Base-by-base conservation (phyloP, 1,284 basidiomycete species). In the Porogramme epimiltina region DNA sequence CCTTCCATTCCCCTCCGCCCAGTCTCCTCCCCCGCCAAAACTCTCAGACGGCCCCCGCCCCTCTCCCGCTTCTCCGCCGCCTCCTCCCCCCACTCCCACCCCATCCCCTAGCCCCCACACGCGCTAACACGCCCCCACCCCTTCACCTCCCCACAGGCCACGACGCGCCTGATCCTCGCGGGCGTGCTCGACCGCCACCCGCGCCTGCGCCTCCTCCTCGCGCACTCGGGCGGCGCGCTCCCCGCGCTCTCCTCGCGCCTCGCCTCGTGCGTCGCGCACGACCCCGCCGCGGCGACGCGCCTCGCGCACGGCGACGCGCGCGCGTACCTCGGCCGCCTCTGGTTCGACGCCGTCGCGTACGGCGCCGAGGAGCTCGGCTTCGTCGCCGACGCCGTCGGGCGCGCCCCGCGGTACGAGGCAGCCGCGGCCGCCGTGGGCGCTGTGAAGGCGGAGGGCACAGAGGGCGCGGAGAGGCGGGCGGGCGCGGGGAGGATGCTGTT, bases 191-290 rank as follows among this genome's bases (percentile, higher is more conserved):
- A 94, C 67, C 81, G 87, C 33, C 82, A 86, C 67, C 91, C 91
- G 2, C 66, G 71, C 28, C 81, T 94, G 38, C 81, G 82, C 24
- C 71, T 94, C 45, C 78, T 94, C 16, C 82, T 93, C 52, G 92
- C 91, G 1, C 92, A 94, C 67, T 91, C 91, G 1, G 91, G 91
- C 28, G 92, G 91, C 6, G 85, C 89, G 1, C 78, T 94, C 26
- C 86, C 91, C 24, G 84, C 85, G 52, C 76, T 94, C 22, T 92
- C 88, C 11, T 92, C 90, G 19, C 83, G 92, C 18, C 75, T 94
- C 33, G 85, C 90, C 0, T 90, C 87, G 9, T 94, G 91, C 64
- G 86, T 94, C 56, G 78, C 81, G 50, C 92, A 94, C 63, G 92
- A 94, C 65, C 90, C 91, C 1, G 67, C 85, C 52, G 88, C 92